Base-by-base conservation (phyloP, 495 filamentous ascomycete species). In the Extremus antarcticus region DNA sequence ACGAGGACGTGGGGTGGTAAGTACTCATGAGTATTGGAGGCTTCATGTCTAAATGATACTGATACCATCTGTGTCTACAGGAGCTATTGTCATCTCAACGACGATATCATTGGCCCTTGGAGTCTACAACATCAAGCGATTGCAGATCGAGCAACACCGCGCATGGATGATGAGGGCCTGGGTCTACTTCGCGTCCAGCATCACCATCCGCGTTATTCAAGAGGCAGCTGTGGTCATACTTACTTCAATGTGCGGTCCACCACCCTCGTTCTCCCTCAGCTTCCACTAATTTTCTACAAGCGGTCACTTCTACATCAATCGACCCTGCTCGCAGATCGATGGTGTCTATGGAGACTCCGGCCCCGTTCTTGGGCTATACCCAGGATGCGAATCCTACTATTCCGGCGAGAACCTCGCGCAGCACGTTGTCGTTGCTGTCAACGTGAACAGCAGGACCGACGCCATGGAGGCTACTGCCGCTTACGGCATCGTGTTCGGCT, bases 81-180 rank as follows among this genome's bases (percentile, higher is more conserved):
- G n/a, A 7, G 15, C 65, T 1, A 39, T 76, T 17, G 65, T 60
- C 7, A 63, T 76, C 35, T 32, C 72, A 35, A 70, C 70, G 17
- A 57, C 70, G 3, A 43, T 50, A 22, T 48, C 67, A 7, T 53
- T 73, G 8, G 35, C 51, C 16, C 53, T 73, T 53, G 73, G 74
- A 20, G 72, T 53, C 72, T 53, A 71, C 52, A 76, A 75, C 51
- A 73, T 78, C 62, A 75, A 72, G 59, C 58, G 67, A 9, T 62
- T 76, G 23, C 75, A 76, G 56, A 76, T 81, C 51, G 74, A 78
- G 22, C 68, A 79, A 58, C 77, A 81, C 55, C 67, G 78, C 3
- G 70, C 70, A n/a, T 81, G 76, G 75, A 79, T 79, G 76, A 58
- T 79, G 25, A 61, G 78, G 19, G 63, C 74, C 7, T 70, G 70